These are phyloP conservation scores for Collariella sp. DNA, from an alignment of 495 filamentous ascomycete genomes.

Conservation along the genomic window DNA sequence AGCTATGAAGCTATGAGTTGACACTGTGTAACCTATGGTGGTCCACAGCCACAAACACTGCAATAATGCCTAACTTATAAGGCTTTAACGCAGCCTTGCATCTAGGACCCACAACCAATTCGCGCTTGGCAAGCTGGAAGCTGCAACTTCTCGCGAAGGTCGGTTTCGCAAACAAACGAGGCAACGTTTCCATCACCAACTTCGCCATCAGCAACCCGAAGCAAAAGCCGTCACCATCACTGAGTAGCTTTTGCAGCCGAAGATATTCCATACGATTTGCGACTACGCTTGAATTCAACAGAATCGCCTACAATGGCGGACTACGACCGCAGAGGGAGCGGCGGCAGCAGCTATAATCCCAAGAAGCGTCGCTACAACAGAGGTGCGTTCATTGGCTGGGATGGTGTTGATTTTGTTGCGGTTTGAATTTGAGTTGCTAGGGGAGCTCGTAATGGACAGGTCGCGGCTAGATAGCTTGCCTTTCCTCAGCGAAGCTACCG, in stretches of 20 bases:
- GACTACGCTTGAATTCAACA: neutral
- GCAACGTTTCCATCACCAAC: neutral
- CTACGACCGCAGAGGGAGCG: slow-evolving; percentile 55
- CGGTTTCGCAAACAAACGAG: neutral
- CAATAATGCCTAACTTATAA: slow-evolving; percentile 3
- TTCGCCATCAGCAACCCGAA: neutral
- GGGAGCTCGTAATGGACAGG: neutral
- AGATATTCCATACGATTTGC: neutral
- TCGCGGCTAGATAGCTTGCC: neutral
- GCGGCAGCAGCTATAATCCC: slow-evolving; percentile 51
- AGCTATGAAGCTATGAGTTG: no score
- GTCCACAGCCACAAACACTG: neutral
- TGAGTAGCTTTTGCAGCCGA: no score
- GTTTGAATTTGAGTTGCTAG: neutral
- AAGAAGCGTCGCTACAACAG: slow-evolving; percentile 51
- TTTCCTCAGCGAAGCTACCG: neutral
- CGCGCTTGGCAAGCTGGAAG: slow-evolving; percentile 2
- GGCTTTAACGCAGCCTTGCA: neutral
- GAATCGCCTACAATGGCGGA: slow-evolving; percentile 53
- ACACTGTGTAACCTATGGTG: no score
- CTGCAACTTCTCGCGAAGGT: neutral
- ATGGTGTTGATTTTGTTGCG: neutral
- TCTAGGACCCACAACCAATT: slow-evolving; percentile 1
- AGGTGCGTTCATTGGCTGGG: slow-evolving; percentile 31
- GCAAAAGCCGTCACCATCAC: no score